Base-by-base conservation (phyloP, 139 green algal species). In the Zygnema circumcarinatum region DNA sequence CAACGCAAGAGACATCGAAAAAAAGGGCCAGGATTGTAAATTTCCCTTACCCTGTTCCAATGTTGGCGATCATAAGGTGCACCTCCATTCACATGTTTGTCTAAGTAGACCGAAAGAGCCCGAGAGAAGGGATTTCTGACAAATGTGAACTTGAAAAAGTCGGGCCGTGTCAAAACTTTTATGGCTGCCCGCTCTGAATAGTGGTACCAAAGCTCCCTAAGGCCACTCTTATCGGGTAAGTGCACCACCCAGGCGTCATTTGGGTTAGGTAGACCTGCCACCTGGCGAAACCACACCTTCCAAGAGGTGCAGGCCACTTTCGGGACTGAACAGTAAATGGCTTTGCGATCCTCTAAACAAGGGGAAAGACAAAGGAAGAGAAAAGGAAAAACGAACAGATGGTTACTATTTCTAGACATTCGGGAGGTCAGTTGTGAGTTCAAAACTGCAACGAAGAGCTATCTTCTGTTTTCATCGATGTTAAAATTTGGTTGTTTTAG, bases 91-190 rank as follows among this genome's bases (percentile, higher is more conserved):
- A 84, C 76, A 22, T 84, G 76, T 36, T 84, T 84, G 76, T 84
- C 39, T 36, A 84, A 35, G 31, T 76, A 84, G 35, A 62, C 76
- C 20, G 76, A 84, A 1, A 52, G 22, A 11, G 38, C 68, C 20
- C 76, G 3, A 0, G 76, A 75, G 1, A 84, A 84, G 21, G 76
- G 76, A 62, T 84, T 84, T 22, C 76, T 33, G 32, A 84, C 76
- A 75, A 84, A 84, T 16, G 38, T 40, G 25, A 84, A 69, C 76
- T 84, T 84, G 36, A 84, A 69, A 52, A 84, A 84, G 39, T 84
- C 76, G 0, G 36, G 76, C 0, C 76, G 16, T 0, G 76, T 84
- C 22, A 84, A 36, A 7, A 84, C 33, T 31, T 53, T 54, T 31
- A 84, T 84, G 40, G 38, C 39, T 0, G 67, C 76, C 33, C 68